Conservation (phyloP, 176 grass and related monocot genomes). For the Melocanna baccifera region DNA sequence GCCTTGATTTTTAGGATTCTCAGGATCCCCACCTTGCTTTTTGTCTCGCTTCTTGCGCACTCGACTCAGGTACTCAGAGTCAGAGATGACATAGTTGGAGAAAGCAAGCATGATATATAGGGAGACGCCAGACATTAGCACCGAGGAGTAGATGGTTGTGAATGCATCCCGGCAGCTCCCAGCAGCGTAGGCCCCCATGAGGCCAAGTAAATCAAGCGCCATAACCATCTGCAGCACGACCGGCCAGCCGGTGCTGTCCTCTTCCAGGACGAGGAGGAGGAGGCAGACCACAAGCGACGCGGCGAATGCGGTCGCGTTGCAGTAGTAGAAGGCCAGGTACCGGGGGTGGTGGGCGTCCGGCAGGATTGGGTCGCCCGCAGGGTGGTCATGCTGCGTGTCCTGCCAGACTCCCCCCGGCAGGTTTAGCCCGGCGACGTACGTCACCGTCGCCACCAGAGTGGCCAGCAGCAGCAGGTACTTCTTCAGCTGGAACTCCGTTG, state of each 20-base stretch:
- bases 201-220: no score
- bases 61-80: no score
- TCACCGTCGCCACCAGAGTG: constrained; percentile 29
- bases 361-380: constrained; percentile 32
- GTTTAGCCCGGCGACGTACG: constrained; percentile 37
- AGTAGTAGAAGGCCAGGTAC: constrained; percentile 49
- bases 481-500: constrained; percentile 18
- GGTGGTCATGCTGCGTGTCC: neutral
- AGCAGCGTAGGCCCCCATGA: constrained; percentile 14
- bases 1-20: no score
- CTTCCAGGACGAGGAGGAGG: constrained; percentile 15
- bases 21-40: neutral
- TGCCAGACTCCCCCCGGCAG: constrained; percentile 37
- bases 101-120: neutral
- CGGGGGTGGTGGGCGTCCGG: neutral
- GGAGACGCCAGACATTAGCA: neutral
- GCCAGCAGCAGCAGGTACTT: constrained; percentile 33
- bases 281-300: constrained; percentile 31
- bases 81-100: neutral
- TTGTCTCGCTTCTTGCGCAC: neutral
- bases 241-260: neutral
- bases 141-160: neutral
- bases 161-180: constrained; percentile 15
- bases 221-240: neutral
- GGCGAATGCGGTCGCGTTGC: constrained; percentile 31